These are phyloP conservation scores for Fusarium sp. DNA, from an alignment of 2,329 filamentous ascomycete species.

Conservation along the genomic window DNA sequence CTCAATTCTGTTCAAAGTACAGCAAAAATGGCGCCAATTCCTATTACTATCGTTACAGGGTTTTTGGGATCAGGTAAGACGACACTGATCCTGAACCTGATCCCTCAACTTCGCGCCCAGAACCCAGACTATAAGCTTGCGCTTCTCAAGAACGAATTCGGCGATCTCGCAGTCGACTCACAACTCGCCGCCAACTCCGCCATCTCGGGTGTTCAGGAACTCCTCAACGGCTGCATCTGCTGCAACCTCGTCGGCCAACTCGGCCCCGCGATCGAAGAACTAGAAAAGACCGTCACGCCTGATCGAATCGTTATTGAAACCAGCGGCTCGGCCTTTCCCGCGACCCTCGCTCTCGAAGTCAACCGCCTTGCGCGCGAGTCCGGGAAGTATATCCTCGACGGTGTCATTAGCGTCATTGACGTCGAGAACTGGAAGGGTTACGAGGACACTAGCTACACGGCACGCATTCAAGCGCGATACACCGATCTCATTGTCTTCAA, in stretches of 20 bases:
- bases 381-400: slow-evolving; percentile 78
- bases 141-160: slow-evolving; percentile 97
- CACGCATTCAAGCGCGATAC: slow-evolving; percentile 86
- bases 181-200: slow-evolving; percentile 85
- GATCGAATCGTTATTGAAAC: slow-evolving; percentile 96
- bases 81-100: slow-evolving; percentile 90
- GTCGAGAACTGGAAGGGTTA: slow-evolving; percentile 97
- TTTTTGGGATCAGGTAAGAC: slow-evolving; percentile 98
- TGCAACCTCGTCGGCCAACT: slow-evolving; percentile 97
- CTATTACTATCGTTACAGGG: slow-evolving; percentile 94
- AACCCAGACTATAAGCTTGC: slow-evolving; percentile 85
- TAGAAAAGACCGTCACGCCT: slow-evolving; percentile 67
- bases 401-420: slow-evolving; percentile 89
- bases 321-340: slow-evolving; percentile 85
- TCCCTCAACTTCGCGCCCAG: slow-evolving; percentile 84
- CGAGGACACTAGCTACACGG: slow-evolving; percentile 89
- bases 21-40: slow-evolving; percentile 71
- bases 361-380: slow-evolving; percentile 80
- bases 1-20: background rate
- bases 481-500: slow-evolving; percentile 93
- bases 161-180: slow-evolving; percentile 91
- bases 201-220: slow-evolving; percentile 89
- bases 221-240: slow-evolving; percentile 98
- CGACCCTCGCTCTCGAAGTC: slow-evolving; percentile 89
- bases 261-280: slow-evolving; percentile 78